Evolutionary conservation across 2,329 filamentous ascomycete genomes (phyloP).

Genomic region (Pseudohalonectria lignicola): DNA sequence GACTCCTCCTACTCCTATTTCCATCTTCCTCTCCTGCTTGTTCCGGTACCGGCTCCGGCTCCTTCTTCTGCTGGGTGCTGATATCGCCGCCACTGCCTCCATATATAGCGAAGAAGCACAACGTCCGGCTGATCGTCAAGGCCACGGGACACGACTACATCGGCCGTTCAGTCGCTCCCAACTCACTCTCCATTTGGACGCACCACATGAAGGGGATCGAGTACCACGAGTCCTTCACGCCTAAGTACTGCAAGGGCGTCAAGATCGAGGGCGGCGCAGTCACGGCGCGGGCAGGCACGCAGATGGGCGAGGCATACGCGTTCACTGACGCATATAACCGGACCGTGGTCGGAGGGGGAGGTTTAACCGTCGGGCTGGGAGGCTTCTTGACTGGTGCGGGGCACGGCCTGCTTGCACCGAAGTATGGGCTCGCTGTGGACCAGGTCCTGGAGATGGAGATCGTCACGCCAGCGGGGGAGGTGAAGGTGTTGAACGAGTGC

Average conservation of each 20-base stretch:
- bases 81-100: background rate
- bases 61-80: no score
- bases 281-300: conserved; percentile 39
- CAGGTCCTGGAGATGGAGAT: conserved; percentile 47
- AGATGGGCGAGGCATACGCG: conserved; percentile 34
- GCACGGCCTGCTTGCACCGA: conserved; percentile 38
- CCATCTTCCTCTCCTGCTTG: no score
- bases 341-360: conserved; percentile 40
- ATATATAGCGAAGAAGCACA: conserved; percentile 10
- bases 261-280: conserved; percentile 34
- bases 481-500: conserved; percentile 36
- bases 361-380: conserved; percentile 42
- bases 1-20: no score
- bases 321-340: conserved; percentile 29
- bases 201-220: conserved; percentile 20
- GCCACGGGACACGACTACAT: conserved; percentile 12
- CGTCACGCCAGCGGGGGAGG: conserved; percentile 37
- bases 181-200: conserved; percentile 45
- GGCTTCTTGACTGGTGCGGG: conserved; percentile 52
- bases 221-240: conserved; percentile 24
- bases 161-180: conserved; percentile 31
- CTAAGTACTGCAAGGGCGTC: conserved; percentile 23
- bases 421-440: conserved; percentile 47
- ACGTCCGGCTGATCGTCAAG: conserved; percentile 8
- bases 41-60: no score